These are phyloP conservation scores for Lactarius evosmus DNA, from an alignment of 768 basidiomycete species.

Conservation along the genomic window DNA sequence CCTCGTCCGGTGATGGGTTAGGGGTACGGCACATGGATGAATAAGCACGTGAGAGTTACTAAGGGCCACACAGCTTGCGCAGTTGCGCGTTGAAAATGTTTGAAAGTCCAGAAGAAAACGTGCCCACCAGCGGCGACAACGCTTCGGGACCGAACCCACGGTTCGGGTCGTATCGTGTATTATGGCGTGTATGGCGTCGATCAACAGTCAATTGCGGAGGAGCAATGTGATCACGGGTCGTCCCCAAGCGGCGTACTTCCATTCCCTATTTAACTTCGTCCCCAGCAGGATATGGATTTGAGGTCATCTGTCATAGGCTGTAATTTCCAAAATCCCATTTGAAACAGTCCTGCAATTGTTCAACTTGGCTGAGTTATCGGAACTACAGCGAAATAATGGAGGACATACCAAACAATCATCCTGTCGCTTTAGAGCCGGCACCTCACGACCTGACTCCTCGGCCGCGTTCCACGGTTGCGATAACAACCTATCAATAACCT, in stretches of 20 bases:
- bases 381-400: conserved; percentile 5
- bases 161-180: neutral
- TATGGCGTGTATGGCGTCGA: neutral
- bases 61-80: neutral
- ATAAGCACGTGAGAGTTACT: neutral
- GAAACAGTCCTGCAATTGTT: conserved; percentile 53
- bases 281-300: neutral
- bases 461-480: conserved; percentile 67
- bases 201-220: neutral
- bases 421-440: conserved; percentile 52
- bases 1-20: neutral
- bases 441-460: conserved; percentile 57
- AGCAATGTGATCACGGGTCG: neutral
- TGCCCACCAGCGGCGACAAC: neutral
- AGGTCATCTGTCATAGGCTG: neutral
- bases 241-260: neutral
- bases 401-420: conserved; percentile 67
- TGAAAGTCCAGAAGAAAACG: neutral
- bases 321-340: conserved; percentile 67
- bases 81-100: neutral
- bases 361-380: neutral
- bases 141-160: conserved; percentile 1
- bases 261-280: neutral
- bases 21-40: neutral
- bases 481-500: conserved; percentile 72